Conservation (phyloP, 345 rosid genomes). For the Eucalyptus fibrosa region DNA sequence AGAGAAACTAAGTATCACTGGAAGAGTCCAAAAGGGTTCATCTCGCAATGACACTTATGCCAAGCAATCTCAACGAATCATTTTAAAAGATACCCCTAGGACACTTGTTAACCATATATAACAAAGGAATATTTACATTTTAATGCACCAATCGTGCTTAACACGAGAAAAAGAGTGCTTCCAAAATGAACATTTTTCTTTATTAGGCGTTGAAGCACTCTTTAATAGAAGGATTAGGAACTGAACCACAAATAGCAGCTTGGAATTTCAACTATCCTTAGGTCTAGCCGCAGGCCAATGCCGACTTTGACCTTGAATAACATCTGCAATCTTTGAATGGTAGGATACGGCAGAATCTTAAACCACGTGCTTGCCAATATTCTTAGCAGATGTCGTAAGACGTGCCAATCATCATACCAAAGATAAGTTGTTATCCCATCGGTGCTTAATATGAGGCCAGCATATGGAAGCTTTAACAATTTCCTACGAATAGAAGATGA, state of each 20-base stretch:
- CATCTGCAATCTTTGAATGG: neutral
- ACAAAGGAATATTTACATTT: neutral
- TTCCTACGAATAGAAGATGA: neutral
- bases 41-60: rapidly evolving
- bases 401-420: neutral
- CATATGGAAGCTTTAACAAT: neutral
- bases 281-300: neutral
- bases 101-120: neutral
- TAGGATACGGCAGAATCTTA: rapidly evolving
- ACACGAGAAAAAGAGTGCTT: neutral
- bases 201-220: neutral
- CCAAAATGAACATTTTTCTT: neutral
- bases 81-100: rapidly evolving
- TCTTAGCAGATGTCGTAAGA: neutral
- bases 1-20: neutral
- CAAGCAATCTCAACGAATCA: neutral
- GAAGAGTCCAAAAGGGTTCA: neutral
- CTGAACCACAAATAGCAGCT: neutral
- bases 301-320: neutral
- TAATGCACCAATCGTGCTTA: rapidly evolving
- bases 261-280: neutral
- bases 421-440: neutral
- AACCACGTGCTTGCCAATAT: neutral
- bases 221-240: neutral
- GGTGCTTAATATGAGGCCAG: neutral